Base-by-base conservation (phyloP, 75 land plant species). In the Picea sitchensis region DNA sequence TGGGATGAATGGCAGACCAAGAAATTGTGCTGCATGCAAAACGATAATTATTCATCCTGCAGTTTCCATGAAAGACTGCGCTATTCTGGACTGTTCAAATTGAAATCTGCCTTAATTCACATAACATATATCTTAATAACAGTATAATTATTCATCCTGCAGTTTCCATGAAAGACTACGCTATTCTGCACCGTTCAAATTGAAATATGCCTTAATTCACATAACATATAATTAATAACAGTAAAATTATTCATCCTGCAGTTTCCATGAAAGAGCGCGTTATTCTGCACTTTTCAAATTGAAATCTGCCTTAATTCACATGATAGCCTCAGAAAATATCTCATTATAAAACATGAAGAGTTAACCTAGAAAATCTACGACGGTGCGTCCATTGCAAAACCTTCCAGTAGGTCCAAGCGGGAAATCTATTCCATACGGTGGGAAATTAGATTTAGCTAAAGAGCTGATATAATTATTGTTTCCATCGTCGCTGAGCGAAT, bases 341-440 rank as follows among this genome's bases (percentile, higher is more conserved):
- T 31, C 71, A 67, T 34, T 23, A 59, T 23, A 59, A 47, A 62
- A 47, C 47, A 32, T 18, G 65, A 44, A 75, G 14, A 61, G 54
- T 78, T 68, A 41, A 89, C 93, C 85, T 21, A 89, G 80, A n/a
- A 89, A 77, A 72, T 95, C 98, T 44, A 83, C 85, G 8, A 82
- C 82, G 38, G 93, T 93, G 59, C 76, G 82, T 51, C 97, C 97
- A 63, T 94, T 94, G 87, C 82, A 87, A 79, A 94, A 94, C 77
- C 97, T 80, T 18, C 97, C 97, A 14, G 93, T 87, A 7, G 95
- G 83, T 0, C 95, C 93, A 26, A 20, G 61, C 21, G 91, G 87
- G 81, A 92, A 94, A 76, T 94, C 96, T 26, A 94, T 82, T 11
- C 95, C 97, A 80, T 94, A 88, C 5, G 95, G 97, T 0, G 78